phyloP scores from a whole-genome alignment of 306 rosid species.

The Sophora flavescens region DNA sequence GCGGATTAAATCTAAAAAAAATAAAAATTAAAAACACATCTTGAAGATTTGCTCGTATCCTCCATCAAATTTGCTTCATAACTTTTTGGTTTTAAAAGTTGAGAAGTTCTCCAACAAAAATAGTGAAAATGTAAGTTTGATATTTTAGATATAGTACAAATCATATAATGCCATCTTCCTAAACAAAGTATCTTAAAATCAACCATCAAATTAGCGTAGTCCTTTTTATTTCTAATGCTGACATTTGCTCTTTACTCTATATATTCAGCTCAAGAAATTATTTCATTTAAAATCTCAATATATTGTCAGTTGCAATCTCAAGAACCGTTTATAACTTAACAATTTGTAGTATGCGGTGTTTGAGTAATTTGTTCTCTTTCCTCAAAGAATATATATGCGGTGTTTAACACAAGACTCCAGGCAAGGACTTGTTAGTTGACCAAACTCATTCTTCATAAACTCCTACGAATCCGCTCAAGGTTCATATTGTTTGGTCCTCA shows the following conservation, averaged over 20 bases:
- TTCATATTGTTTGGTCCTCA: slow-evolving; percentile 53
- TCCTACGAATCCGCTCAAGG: slow-evolving; percentile 29
- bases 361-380: slow-evolving; percentile 16
- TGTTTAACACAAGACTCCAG: neutral
- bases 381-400: slow-evolving; percentile 19
- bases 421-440: neutral
- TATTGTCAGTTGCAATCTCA: neutral
- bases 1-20: too few relatives aligned
- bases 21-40: too few relatives aligned
- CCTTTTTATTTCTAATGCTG: neutral
- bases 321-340: neutral
- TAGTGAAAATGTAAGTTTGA: neutral
- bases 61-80: neutral
- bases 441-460: slow-evolving; percentile 14
- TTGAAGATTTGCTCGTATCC: neutral
- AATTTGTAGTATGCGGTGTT: slow-evolving; percentile 6
- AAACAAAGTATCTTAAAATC: neutral
- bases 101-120: neutral
- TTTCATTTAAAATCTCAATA: neutral
- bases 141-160: neutral
- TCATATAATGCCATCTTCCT: neutral
- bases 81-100: neutral
- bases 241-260: neutral
- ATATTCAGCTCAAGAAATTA: slow-evolving; percentile 11
- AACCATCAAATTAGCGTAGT: neutral